These are phyloP conservation scores for Lachancea nothofagi DNA, from an alignment of 805 yeast genomes.

Conservation along the genomic window DNA sequence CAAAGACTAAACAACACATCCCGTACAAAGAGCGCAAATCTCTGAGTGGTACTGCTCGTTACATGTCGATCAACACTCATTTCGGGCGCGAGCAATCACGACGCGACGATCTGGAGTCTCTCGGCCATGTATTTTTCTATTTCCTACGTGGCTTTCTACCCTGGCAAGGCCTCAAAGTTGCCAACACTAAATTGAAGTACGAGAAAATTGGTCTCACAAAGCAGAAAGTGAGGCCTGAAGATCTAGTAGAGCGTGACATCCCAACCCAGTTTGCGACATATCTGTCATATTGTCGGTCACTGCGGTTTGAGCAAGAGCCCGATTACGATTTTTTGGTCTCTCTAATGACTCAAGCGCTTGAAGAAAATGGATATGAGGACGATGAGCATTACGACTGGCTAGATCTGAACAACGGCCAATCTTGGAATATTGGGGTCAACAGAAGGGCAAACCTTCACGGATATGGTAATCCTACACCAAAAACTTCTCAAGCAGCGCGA, in stretches of 20 bases:
- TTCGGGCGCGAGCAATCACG: slow-evolving; percentile 78
- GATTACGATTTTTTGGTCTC: slow-evolving; percentile 63
- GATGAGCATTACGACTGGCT: slow-evolving; percentile 79
- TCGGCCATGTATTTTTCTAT: slow-evolving; percentile 79
- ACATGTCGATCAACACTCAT: slow-evolving; percentile 87
- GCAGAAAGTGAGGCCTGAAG: slow-evolving; percentile 59
- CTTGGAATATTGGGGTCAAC: slow-evolving; percentile 73
- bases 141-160: slow-evolving; percentile 75
- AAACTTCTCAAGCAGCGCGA: slow-evolving; percentile 15
- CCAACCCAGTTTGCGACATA: slow-evolving; percentile 74
- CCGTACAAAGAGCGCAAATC: slow-evolving; percentile 79
- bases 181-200: slow-evolving; percentile 76
- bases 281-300: slow-evolving; percentile 57
- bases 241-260: slow-evolving; percentile 52
- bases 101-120: slow-evolving; percentile 74
- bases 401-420: slow-evolving; percentile 71
- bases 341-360: slow-evolving; percentile 54
- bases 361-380: slow-evolving; percentile 50
- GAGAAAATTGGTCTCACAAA: slow-evolving; percentile 82
- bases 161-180: slow-evolving; percentile 88
- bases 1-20: slow-evolving; percentile 71
- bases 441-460: slow-evolving; percentile 79
- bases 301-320: slow-evolving; percentile 76
- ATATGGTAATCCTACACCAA: slow-evolving; percentile 66
- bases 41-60: slow-evolving; percentile 78